Conservation (phyloP, 1,139 yeast species). For the Candida sanyaensis region DNA sequence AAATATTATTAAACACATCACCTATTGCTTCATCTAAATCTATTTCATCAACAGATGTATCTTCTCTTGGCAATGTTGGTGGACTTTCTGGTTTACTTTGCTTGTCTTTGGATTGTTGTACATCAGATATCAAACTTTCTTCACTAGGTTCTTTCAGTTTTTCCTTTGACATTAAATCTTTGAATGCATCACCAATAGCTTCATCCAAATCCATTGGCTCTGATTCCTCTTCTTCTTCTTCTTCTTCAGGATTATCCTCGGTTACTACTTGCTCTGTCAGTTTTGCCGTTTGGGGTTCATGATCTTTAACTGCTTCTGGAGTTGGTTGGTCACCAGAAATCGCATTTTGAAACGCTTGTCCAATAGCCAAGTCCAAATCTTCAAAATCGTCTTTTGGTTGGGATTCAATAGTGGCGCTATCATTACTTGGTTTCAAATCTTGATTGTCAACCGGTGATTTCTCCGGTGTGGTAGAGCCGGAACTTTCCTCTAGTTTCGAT, state of each 20-base stretch:
- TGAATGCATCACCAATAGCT: slow-evolving; percentile 15
- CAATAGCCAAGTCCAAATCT: slow-evolving; percentile 25
- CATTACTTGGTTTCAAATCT: background rate
- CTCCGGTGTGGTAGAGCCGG: background rate
- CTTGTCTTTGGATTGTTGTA: too few relatives aligned
- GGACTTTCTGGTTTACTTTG: background rate
- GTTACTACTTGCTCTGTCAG: background rate
- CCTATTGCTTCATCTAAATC: slow-evolving; percentile 17
- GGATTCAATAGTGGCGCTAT: background rate
- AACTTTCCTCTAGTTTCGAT: background rate
- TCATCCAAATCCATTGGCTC: slow-evolving; percentile 18
- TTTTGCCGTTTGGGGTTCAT: background rate
- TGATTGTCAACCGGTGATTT: background rate
- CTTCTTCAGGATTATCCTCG: background rate
- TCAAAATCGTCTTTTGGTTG: background rate
- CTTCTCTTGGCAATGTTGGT: background rate
- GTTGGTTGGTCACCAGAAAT: background rate
- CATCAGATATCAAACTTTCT: too few relatives aligned
- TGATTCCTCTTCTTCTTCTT: too few relatives aligned
- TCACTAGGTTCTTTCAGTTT: background rate
- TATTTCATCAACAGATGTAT: background rate
- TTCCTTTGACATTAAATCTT: slow-evolving; percentile 12
- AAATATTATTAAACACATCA: slow-evolving; percentile 13
- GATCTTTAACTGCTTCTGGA: background rate
- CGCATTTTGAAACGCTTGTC: slow-evolving; percentile 21